Conservation (phyloP, 2,329 filamentous ascomycete species). For the Paecilomyces sp. region DNA sequence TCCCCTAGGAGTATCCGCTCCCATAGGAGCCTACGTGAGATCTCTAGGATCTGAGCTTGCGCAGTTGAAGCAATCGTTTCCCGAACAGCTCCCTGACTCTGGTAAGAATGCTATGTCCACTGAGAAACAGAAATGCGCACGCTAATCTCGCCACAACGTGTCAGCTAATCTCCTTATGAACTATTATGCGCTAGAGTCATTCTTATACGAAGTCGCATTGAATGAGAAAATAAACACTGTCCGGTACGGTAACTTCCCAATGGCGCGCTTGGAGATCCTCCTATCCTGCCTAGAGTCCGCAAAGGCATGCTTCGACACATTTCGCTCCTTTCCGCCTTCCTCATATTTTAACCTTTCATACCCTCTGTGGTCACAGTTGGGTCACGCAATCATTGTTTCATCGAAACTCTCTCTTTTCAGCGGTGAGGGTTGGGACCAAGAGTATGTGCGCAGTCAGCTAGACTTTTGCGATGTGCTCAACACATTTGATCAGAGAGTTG, state of each 20-base stretch:
- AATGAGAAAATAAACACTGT: constrained; percentile 32
- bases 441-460: constrained; percentile 13
- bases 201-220: constrained; percentile 17
- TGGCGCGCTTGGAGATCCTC: constrained; percentile 44
- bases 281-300: constrained; percentile 44
- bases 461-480: constrained; percentile 14
- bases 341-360: constrained; percentile 44
- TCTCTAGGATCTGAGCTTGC: neutral
- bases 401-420: constrained; percentile 18
- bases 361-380: constrained; percentile 38
- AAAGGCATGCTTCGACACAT: constrained; percentile 44
- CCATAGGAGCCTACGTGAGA: neutral
- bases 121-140: neutral
- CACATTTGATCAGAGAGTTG: constrained; percentile 9
- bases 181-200: constrained; percentile 18
- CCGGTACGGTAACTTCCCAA: constrained; percentile 24
- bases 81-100: neutral
- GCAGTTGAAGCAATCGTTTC: neutral
- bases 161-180: constrained; percentile 18
- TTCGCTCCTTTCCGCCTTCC: constrained; percentile 38
- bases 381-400: constrained; percentile 33
- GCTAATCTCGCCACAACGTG: neutral
- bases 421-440: constrained; percentile 17
- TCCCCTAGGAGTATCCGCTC: neutral
- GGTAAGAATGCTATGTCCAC: neutral